A percentile compares a stretch with the other conserved stretches of the same genome.
Conservation (phyloP, 352 stramenopile species). For the Plasmopara muralis region DNA sequence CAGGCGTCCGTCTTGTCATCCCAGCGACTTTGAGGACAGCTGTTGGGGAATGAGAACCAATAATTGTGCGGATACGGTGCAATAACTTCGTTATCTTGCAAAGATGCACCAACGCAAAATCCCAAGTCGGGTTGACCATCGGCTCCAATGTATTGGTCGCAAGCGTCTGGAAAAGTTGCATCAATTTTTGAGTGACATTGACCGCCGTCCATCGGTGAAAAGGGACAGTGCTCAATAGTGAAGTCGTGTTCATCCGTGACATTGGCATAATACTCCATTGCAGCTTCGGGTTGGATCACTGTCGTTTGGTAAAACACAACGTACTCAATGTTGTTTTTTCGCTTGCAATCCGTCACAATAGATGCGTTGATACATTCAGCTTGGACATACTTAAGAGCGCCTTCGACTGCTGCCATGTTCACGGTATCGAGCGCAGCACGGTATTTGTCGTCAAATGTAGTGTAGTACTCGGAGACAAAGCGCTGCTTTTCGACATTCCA, state of each 20-base stretch:
- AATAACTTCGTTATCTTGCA: constrained; percentile 36
- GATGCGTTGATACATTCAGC: constrained; percentile 52
- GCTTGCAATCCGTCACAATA: constrained; percentile 32
- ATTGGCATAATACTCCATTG: constrained; percentile 41
- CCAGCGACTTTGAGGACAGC: constrained; percentile 39
- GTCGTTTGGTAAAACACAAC: constrained; percentile 61
- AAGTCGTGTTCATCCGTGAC: constrained; percentile 22
- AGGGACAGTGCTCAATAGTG: constrained; percentile 45
- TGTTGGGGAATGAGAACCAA: constrained; percentile 82
- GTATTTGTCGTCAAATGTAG: constrained; percentile 36
- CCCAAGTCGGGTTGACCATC: constrained; percentile 39
- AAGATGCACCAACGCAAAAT: constrained; percentile 37
- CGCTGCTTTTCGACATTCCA: constrained; percentile 30
- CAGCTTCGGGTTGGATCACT: constrained; percentile 33
- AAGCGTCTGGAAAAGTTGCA: constrained; percentile 29
- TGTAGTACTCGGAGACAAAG: constrained; percentile 36
- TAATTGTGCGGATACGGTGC: constrained; percentile 73
- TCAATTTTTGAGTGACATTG: constrained; percentile 42
- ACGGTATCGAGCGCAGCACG: constrained; percentile 39
- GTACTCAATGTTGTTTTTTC: constrained; percentile 56
- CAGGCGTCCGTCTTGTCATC: constrained; percentile 36
- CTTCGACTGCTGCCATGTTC: constrained; percentile 47
- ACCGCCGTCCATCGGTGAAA: constrained; percentile 50
- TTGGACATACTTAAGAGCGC: constrained; percentile 54
- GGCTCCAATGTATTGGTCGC: constrained; percentile 48